Evolutionary conservation across 768 basidiomycete species (phyloP).

Genomic region (Gymnopilus junonius): DNA sequence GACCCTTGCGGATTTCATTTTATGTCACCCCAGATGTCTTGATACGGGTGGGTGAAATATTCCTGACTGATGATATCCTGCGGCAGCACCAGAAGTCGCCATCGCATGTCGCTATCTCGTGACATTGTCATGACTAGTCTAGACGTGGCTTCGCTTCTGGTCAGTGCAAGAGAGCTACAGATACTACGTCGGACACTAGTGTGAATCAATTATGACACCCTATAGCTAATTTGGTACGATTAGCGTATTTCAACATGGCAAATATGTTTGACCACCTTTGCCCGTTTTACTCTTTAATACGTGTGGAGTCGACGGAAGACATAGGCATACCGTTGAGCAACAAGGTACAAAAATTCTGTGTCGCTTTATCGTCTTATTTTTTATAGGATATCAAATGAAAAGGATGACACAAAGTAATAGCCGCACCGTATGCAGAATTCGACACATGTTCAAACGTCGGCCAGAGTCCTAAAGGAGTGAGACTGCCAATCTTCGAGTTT

Average conservation of each 20-base stretch:
- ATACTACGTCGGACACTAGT: too few relatives aligned
- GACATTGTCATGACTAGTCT: background rate
- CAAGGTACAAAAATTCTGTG: too few relatives aligned
- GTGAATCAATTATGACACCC: background rate
- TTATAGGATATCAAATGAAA: too few relatives aligned
- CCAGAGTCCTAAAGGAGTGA: background rate
- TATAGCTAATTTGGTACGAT: background rate
- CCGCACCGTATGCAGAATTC: background rate
- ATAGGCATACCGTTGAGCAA: too few relatives aligned
- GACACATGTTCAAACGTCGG: background rate
- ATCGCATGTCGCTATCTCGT: background rate
- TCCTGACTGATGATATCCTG: background rate
- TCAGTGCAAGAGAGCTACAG: too few relatives aligned
- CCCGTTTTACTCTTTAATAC: too few relatives aligned
- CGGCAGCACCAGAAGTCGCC: background rate
- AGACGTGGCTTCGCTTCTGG: background rate
- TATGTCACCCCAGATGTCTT: background rate
- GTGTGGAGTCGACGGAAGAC: too few relatives aligned
- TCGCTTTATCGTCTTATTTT: too few relatives aligned
- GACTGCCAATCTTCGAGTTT: background rate
- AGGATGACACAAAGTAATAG: background rate
- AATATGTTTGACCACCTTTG: too few relatives aligned
- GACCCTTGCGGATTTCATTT: background rate
- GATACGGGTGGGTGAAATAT: background rate
- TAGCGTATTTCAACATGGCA: background rate